Evolutionary conservation across 2,329 filamentous ascomycete genomes (phyloP).

Genomic region (Fusarium verrucosum): DNA sequence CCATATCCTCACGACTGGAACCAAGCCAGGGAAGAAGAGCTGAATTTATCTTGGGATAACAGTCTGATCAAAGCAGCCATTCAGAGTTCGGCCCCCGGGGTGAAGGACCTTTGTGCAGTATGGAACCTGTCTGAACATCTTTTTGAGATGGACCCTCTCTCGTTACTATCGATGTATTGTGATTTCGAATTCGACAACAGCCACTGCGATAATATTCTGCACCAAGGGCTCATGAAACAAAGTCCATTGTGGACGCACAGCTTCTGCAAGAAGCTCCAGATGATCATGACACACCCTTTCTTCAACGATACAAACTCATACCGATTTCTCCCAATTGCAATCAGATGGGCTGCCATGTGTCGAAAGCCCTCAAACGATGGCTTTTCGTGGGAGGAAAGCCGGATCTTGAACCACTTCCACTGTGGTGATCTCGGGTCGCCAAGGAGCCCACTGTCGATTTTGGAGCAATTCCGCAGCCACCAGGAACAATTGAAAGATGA

Average conservation of each 20-base stretch:
- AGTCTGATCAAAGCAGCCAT: background rate
- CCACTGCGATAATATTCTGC: background rate
- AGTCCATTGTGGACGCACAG: background rate
- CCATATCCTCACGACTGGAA: background rate
- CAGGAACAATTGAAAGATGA: background rate
- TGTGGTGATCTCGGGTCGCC: background rate
- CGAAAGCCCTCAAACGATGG: background rate
- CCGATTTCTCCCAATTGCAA: background rate
- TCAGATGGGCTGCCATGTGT: background rate
- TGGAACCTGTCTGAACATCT: background rate
- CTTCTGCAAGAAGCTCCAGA: background rate
- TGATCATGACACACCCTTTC: background rate
- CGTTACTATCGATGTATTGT: background rate
- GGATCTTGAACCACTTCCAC: background rate
- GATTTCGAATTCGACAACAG: background rate
- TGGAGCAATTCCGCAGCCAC: background rate
- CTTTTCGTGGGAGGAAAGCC: background rate
- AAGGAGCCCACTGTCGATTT: accelerated
- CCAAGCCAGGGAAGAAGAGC: background rate
- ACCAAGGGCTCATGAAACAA: background rate
- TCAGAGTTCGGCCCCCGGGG: too few species aligned
- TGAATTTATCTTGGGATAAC: background rate
- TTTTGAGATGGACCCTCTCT: background rate
- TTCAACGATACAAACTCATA: background rate
- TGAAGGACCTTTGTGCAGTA: too few species aligned